Conservation (phyloP, 495 filamentous ascomycete genomes). For the Penicillium argentinense region DNA sequence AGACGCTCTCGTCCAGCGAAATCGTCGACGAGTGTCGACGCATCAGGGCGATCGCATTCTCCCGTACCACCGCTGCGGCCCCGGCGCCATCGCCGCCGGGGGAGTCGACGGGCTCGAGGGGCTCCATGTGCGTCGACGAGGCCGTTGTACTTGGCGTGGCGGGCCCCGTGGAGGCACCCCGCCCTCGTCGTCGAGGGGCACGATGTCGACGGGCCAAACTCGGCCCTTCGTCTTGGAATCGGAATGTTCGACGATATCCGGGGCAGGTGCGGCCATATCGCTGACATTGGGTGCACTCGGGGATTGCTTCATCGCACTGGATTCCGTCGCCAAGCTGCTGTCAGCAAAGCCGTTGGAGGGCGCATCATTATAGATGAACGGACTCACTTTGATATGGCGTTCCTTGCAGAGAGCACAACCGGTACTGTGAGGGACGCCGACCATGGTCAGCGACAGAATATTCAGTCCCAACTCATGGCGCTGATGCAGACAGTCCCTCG, state of each 20-base stretch:
- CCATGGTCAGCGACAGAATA: conserved; percentile 23
- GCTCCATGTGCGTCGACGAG: conserved; percentile 6
- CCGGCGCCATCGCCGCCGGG: conserved; percentile 1
- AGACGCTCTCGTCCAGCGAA: conserved; percentile 19
- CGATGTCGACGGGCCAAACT: conserved; percentile 28
- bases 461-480: conserved; percentile 14
- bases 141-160: conserved; percentile 1
- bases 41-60: conserved; percentile 30
- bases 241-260: conserved; percentile 35
- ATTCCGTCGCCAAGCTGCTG: not conserved
- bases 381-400: conserved; percentile 37
- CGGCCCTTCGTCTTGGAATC: conserved; percentile 40
- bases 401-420: conserved; percentile 39
- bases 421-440: conserved; percentile 40
- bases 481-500: not conserved
- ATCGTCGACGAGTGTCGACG: conserved; percentile 16
- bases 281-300: conserved; percentile 35
- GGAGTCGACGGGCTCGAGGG: conserved; percentile 1
- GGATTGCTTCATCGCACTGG: conserved; percentile 37
- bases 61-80: conserved; percentile 21
- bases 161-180: conserved; percentile 5
- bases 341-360: not conserved
- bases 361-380: no score
- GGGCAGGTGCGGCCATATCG: conserved; percentile 38
- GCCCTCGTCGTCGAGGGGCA: conserved; percentile 8